These are phyloP conservation scores for Lepidium didymum DNA, from an alignment of 345 rosid genomes.

Conservation along the genomic window DNA sequence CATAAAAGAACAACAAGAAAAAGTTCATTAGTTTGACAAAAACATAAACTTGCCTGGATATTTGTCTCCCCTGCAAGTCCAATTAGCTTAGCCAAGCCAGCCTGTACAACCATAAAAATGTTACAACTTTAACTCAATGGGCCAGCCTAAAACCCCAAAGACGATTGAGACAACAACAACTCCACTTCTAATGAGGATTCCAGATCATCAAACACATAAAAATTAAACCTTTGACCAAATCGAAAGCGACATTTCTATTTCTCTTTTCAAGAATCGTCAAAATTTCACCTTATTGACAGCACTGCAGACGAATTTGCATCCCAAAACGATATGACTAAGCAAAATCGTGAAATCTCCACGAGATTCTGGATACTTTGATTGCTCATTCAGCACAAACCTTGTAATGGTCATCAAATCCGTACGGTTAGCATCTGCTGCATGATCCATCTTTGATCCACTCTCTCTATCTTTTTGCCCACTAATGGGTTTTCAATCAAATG, in stretches of 20 bases:
- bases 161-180: slow-evolving; percentile 9
- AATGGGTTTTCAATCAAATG: neutral
- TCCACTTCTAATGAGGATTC: neutral
- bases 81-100: slow-evolving; percentile 88
- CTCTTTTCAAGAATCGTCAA: neutral
- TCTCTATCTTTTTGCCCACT: neutral
- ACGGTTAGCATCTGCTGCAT: slow-evolving; percentile 72
- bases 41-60: slow-evolving; percentile 54
- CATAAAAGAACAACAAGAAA: neutral
- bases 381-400: slow-evolving; percentile 78
- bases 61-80: slow-evolving; percentile 99
- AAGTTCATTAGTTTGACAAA: neutral
- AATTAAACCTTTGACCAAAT: neutral
- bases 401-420: slow-evolving; percentile 99
- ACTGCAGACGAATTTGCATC: slow-evolving; percentile 98
- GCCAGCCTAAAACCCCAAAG: neutral
- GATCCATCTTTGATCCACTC: slow-evolving; percentile 56
- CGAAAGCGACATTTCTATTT: slow-evolving; percentile 5
- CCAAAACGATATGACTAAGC: slow-evolving; percentile 90
- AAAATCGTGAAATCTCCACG: slow-evolving; percentile 94
- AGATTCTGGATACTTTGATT: slow-evolving; percentile 85
- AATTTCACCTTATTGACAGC: slow-evolving; percentile 74
- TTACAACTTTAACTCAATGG: neutral
- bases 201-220: neutral
- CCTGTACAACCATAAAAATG: slow-evolving; percentile 42